Conservation (phyloP, 805 yeast genomes). For the Dipodascopsis uninucleata region DNA sequence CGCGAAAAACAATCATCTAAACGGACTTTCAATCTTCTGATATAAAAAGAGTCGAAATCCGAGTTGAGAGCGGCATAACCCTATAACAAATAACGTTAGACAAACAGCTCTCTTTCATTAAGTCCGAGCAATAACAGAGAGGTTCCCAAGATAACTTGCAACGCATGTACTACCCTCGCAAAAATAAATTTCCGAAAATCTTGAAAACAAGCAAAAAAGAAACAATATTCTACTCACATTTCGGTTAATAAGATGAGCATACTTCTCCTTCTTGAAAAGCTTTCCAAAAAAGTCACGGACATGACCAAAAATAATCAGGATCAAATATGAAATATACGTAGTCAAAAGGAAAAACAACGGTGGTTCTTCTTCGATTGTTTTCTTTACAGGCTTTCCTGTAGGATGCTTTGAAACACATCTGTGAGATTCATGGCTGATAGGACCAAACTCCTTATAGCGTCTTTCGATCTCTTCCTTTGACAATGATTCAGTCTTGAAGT, state of each 20-base stretch:
- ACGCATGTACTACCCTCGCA: not conserved
- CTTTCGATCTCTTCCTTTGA: slow-evolving; percentile 9
- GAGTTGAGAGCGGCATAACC: slow-evolving; percentile 97
- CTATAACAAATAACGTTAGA: slow-evolving; percentile 6
- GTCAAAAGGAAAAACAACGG: slow-evolving; percentile 73
- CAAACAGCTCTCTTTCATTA: not conserved
- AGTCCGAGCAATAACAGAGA: not conserved
- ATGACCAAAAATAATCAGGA: slow-evolving; percentile 85
- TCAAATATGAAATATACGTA: slow-evolving; percentile 81
- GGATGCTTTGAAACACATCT: slow-evolving; percentile 20
- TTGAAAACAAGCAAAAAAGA: not conserved
- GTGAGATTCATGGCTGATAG: slow-evolving; percentile 24
- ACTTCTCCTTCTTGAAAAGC: slow-evolving; percentile 61
- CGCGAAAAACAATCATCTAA: slow-evolving; percentile 93
- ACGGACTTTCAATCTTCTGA: slow-evolving; percentile 84
- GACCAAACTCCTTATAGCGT: slow-evolving; percentile 22
- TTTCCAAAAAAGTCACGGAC: slow-evolving; percentile 84
- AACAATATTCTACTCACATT: slow-evolving; percentile 38
- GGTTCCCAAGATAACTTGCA: not conserved
- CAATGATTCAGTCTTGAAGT: slow-evolving; percentile 5
- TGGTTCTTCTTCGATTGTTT: slow-evolving; percentile 66
- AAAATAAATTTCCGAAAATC: too few species aligned
- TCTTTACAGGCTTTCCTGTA: slow-evolving; percentile 36
- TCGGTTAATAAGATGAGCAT: slow-evolving; percentile 62
- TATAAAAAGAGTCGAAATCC: slow-evolving; percentile 88